Evolutionary conservation across 164 flowering plant species (phyloP), one percentile per base, ranked within the genome.

Genomic region (Houttuynia cordata): DNA sequence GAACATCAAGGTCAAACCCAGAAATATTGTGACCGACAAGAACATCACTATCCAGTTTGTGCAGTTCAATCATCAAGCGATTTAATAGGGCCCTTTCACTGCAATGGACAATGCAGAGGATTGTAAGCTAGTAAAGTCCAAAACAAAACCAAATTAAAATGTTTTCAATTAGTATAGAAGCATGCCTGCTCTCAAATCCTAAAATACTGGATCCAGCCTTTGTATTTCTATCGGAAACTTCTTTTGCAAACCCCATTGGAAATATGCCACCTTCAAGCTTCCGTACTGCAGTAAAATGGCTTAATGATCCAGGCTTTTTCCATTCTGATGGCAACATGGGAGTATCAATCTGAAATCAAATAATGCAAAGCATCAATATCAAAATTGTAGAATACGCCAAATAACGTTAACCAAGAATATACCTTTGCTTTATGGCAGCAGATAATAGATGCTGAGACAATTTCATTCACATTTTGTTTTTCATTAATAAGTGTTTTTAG

Each of bases 11-110:
- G 71, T 94, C 99, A 79, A 91, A 94, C 62, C 97, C 97, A 62
- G 99, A 94, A 57, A 94, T 87, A 67, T 91, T 91, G 75, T 91
- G 97, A 24, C 99, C 97, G 73, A 91, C 94, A 63, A 91, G 86
- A 71, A 94, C 81, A 77, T 91, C 97, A 71, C 84, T 78, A 60
- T 91, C 97, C 73, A 91, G 71, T 69, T 87, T 88, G 86, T 81
- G 71, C 56, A 94, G 63, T 75, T 85, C 93, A 67, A 74, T 71
- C 87, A 91, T 83, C 70, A 94, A 65, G 45, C 96, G 83, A 60
- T 81, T 85, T 57, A 94, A 63, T 73, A 94, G 74, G 49, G 99
- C 99, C 67, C 97, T 80, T 77, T 94, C 99, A 79, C 99, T 94
- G 94, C 73, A 7, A 67, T 3, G 12, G 30, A 56, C 5, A 41